Evolutionary conservation across 73 alveolate genomes (phyloP).

Genomic region (Paramecium tetraurelia): DNA sequence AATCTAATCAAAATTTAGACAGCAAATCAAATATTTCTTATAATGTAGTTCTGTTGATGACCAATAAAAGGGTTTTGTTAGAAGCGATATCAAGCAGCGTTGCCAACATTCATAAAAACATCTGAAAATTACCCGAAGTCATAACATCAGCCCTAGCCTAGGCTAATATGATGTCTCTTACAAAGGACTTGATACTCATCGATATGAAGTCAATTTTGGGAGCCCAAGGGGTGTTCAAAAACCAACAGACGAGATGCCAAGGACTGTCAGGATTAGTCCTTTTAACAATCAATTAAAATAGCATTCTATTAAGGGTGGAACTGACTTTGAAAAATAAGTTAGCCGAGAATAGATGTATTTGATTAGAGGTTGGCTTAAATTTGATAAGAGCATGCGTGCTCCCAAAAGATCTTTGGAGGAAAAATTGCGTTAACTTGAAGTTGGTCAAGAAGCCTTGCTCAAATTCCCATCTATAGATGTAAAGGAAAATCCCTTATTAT

Average conservation of each 20-base stretch:
- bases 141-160: neutral
- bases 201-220: neutral
- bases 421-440: neutral
- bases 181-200: neutral
- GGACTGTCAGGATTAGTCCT: neutral
- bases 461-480: neutral
- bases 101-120: neutral
- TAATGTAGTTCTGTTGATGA: slow-evolving; percentile 4
- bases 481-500: neutral
- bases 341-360: slow-evolving; percentile 1
- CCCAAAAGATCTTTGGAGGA: neutral
- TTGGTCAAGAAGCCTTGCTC: neutral
- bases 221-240: neutral
- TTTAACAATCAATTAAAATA: neutral
- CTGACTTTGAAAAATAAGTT: neutral
- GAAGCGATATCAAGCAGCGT: neutral
- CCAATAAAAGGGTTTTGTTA: neutral
- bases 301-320: neutral
- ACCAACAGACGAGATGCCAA: neutral
- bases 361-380: neutral
- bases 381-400: neutral
- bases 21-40: neutral
- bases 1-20: neutral
- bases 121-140: neutral
- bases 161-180: neutral